Evolutionary conservation across 1,284 basidiomycete species (phyloP).

Genomic region (Meira miltonrushii): DNA sequence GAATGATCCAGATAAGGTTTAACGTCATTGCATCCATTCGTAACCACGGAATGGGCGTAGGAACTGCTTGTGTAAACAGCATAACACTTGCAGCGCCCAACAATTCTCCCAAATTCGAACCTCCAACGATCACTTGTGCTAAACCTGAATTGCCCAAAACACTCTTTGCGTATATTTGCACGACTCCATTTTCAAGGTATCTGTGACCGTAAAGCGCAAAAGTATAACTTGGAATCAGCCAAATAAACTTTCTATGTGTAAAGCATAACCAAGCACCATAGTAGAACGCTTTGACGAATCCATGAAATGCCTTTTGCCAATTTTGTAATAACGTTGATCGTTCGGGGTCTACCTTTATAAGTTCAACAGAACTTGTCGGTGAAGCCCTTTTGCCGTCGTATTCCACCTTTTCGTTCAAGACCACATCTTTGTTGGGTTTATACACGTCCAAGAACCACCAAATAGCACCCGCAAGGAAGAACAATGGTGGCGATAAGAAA

Average conservation of each 20-base stretch:
- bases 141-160: conserved; percentile 50
- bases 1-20: conserved; percentile 53
- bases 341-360: background rate
- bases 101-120: conserved; percentile 49
- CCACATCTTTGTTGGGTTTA: conserved; percentile 22
- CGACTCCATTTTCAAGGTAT: conserved; percentile 53
- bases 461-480: conserved; percentile 34
- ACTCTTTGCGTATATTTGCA: conserved; percentile 50
- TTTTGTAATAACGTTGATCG: background rate
- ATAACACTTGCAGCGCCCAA: conserved; percentile 52
- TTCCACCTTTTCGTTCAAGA: conserved; percentile 6
- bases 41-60: conserved; percentile 51
- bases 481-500: conserved; percentile 47
- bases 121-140: conserved; percentile 44
- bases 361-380: background rate
- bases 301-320: conserved; percentile 24
- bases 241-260: conserved; percentile 48
- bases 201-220: conserved; percentile 53
- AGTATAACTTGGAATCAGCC: conserved; percentile 51
- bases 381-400: background rate
- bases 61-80: conserved; percentile 42
- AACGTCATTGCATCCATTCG: conserved; percentile 50
- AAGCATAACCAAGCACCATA: conserved; percentile 47
- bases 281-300: conserved; percentile 49
- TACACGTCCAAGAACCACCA: conserved; percentile 43